phyloP scores from a whole-genome alignment of 371 early-diverging fungal species.

The Rhizopus sp. region DNA sequence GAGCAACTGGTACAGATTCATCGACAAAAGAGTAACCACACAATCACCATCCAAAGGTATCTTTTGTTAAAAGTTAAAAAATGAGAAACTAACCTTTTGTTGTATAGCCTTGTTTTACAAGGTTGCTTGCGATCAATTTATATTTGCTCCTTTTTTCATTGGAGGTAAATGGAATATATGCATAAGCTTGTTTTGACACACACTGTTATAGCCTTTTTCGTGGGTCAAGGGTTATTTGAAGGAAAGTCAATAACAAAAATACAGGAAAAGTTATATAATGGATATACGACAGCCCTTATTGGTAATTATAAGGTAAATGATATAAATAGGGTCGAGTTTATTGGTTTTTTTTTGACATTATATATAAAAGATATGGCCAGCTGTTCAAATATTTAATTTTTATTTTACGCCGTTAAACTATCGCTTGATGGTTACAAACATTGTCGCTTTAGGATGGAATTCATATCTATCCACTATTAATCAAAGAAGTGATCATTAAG shows the following conservation, averaged over 20 bases:
- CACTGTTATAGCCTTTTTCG: constrained; percentile 57
- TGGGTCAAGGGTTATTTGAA: constrained; percentile 66
- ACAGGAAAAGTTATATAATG: constrained; percentile 48
- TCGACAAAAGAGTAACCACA: constrained; percentile 55
- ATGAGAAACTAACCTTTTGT: not conserved
- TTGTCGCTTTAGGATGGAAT: constrained; percentile 76
- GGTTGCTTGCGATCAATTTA: constrained; percentile 66
- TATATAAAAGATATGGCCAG: constrained; percentile 65
- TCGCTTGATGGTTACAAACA: constrained; percentile 68
- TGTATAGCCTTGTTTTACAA: constrained; percentile 47
- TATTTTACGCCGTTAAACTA: constrained; percentile 71
- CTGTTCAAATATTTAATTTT: constrained; percentile 74
- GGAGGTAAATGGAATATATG: constrained; percentile 34
- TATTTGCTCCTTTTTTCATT: constrained; percentile 74
- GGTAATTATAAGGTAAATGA: constrained; percentile 60
- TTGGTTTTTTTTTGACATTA: not conserved
- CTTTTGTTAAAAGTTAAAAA: not conserved
- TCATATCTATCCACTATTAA: constrained; percentile 67
- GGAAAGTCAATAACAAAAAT: constrained; percentile 54
- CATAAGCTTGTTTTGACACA: not conserved
- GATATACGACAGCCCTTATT: constrained; percentile 57
- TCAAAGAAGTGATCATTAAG: constrained; percentile 26
- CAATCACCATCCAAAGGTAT: constrained; percentile 42
- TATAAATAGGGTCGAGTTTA: not conserved
- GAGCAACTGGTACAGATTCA: constrained; percentile 70